Percentiles rank a stretch among this genome's conserved stretches.
phyloP scores from a whole-genome alignment of 1,284 basidiomycete genomes.

The Bondarzewia mesenterica region DNA sequence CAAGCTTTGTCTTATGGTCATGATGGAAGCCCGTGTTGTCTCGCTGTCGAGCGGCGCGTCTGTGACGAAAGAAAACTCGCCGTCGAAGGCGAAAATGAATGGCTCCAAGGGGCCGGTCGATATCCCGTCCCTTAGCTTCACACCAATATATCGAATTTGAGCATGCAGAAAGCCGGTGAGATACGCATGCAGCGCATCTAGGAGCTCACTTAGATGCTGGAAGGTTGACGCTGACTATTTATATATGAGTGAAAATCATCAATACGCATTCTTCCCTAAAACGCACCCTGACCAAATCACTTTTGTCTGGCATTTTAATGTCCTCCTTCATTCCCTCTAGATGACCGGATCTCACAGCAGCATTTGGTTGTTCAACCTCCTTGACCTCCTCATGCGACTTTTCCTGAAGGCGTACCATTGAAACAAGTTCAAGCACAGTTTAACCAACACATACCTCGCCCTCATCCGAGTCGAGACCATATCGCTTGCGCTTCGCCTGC shows the following conservation, averaged over 20 bases:
- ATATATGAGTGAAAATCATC: too few relatives aligned
- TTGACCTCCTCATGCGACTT: too few relatives aligned
- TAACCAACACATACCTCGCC: neutral
- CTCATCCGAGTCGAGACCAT: neutral
- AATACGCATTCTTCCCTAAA: too few relatives aligned
- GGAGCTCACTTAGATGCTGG: neutral
- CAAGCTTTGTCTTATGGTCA: neutral
- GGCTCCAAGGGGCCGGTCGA: neutral
- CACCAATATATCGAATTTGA: neutral
- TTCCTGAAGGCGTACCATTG: too few relatives aligned
- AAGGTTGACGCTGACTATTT: neutral
- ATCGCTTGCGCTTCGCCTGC: neutral
- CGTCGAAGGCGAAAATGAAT: neutral
- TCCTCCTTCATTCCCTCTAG: too few relatives aligned
- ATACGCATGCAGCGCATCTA: neutral
- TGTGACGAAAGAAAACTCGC: neutral
- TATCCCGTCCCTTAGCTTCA: neutral
- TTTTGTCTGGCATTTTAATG: too few relatives aligned
- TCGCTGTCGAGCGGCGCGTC: neutral
- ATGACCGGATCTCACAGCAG: too few relatives aligned
- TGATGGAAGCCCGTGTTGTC: neutral
- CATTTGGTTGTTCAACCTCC: too few relatives aligned
- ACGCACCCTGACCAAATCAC: too few relatives aligned
- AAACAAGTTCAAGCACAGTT: too few relatives aligned
- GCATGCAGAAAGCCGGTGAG: neutral